These are phyloP conservation scores for Glycine tomentella DNA, from an alignment of 306 rosid genomes.

Conservation along the genomic window DNA sequence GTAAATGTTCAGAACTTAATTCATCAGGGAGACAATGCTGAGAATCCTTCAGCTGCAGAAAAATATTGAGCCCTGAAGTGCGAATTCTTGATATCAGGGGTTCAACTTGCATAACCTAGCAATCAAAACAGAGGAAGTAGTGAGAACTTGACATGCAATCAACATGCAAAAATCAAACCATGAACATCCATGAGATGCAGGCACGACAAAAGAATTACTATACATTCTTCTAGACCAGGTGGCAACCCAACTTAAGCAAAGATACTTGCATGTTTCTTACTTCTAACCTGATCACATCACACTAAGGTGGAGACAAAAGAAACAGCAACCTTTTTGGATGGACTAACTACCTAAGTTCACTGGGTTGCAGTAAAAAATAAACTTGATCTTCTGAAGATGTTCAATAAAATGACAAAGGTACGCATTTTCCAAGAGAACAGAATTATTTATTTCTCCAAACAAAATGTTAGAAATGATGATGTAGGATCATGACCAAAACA, in stretches of 20 bases:
- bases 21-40: conserved; percentile 60
- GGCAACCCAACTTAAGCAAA: conserved; percentile 17
- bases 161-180: conserved; percentile 27
- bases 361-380: no score
- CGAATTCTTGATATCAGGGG: conserved; percentile 64
- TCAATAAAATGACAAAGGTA: not conserved
- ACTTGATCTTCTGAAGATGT: conserved; percentile 22
- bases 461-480: not conserved
- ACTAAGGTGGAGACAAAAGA: conserved; percentile 14
- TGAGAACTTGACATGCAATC: conserved; percentile 40
- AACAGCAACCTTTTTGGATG: conserved; percentile 22
- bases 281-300: conserved; percentile 18
- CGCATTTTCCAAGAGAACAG: conserved; percentile 8
- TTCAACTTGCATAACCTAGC: conserved; percentile 79
- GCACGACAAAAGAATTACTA: conserved; percentile 26
- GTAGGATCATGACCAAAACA: not conserved
- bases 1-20: conserved; percentile 65
- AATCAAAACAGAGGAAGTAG: conserved; percentile 47
- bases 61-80: conserved; percentile 60
- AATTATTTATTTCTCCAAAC: conserved; percentile 3
- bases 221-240: conserved; percentile 35
- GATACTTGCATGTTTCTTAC: conserved; percentile 30
- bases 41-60: conserved; percentile 69
- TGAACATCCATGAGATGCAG: conserved; percentile 32
- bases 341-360: not conserved